Percentiles rank a stretch among this genome's conserved stretches.
These are phyloP conservation scores for Malus orientalis DNA, from an alignment of 306 rosid genomes.

Conservation along the genomic window DNA sequence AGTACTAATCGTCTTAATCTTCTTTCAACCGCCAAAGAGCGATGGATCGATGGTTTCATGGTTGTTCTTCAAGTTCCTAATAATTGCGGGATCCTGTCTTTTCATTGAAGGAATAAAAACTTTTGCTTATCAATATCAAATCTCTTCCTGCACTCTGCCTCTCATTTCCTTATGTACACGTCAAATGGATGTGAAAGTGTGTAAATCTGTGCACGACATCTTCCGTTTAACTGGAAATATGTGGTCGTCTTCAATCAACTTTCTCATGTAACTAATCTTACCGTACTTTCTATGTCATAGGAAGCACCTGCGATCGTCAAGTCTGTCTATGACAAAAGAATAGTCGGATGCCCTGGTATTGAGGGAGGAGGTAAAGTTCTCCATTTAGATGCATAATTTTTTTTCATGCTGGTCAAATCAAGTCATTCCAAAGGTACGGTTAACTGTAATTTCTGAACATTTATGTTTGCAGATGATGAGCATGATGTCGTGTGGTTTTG, in stretches of 20 bases:
- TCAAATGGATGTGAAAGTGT: not conserved
- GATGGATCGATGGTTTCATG: not conserved
- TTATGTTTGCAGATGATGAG: slow-evolving; percentile 31
- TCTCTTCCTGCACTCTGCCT: not conserved
- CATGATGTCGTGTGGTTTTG: slow-evolving; percentile 56
- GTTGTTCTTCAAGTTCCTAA: not conserved
- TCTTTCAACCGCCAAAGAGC: not conserved
- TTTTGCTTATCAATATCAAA: not conserved
- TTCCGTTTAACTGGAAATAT: not conserved
- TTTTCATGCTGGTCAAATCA: not conserved
- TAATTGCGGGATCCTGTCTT: not conserved
- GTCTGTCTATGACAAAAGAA: slow-evolving; percentile 37
- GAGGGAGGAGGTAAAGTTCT: slow-evolving; percentile 31
- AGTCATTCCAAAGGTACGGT: not conserved
- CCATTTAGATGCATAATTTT: not conserved
- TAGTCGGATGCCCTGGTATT: slow-evolving; percentile 51
- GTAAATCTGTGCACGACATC: not conserved
- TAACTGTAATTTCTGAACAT: not conserved
- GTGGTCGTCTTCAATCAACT: not conserved
- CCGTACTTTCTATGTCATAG: slow-evolving; percentile 15
- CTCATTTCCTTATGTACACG: not conserved
- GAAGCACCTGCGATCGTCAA: slow-evolving; percentile 36
- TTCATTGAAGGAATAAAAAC: not conserved
- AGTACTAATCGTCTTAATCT: not conserved
- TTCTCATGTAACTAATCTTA: not conserved